A percentile compares a stretch with the other conserved stretches of the same genome.
phyloP scores from a whole-genome alignment of 2,329 filamentous ascomycete species.

The Emmonsiellopsis sp. region DNA sequence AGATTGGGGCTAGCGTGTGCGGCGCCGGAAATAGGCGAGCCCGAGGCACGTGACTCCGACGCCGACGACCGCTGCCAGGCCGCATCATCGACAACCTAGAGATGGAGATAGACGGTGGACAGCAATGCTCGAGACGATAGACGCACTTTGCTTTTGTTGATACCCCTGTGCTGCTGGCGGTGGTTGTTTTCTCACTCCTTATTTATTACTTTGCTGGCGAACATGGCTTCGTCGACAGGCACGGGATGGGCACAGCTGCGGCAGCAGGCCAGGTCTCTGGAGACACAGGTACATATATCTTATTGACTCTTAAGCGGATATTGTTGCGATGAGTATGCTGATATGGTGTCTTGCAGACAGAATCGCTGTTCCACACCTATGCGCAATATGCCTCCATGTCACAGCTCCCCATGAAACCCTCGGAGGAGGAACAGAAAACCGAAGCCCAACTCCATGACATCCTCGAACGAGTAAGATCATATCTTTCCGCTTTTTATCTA shows the following conservation, averaged over 20 bases:
- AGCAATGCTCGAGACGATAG: not conserved
- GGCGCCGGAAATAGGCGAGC: slow-evolving; percentile 23
- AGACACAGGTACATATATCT: slow-evolving; percentile 63
- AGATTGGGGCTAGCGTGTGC: slow-evolving; percentile 16
- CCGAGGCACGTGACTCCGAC: slow-evolving; percentile 12
- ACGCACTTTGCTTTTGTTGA: not conserved
- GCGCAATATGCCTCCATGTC: slow-evolving; percentile 79
- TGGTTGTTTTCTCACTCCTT: too few relatives aligned
- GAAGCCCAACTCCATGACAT: slow-evolving; percentile 78
- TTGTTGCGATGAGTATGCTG: slow-evolving; percentile 4
- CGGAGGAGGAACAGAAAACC: slow-evolving; percentile 71
- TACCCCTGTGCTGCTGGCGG: not conserved
- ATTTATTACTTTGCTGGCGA: slow-evolving; percentile 5
- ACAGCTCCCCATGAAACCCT: slow-evolving; percentile 72
- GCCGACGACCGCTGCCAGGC: not conserved
- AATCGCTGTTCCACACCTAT: slow-evolving; percentile 61
- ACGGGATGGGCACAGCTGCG: slow-evolving; percentile 87
- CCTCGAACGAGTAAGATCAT: slow-evolving; percentile 60
- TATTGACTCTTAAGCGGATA: not conserved
- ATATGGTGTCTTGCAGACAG: slow-evolving; percentile 52
- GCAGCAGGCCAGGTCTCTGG: slow-evolving; percentile 79
- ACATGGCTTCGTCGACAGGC: slow-evolving; percentile 48
- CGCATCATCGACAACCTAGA: not conserved
- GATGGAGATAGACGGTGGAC: not conserved
- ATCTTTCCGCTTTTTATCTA: not conserved